Evolutionary conservation across 148 eudicot genomes (phyloP).

Genomic region (Linanthus parryae): DNA sequence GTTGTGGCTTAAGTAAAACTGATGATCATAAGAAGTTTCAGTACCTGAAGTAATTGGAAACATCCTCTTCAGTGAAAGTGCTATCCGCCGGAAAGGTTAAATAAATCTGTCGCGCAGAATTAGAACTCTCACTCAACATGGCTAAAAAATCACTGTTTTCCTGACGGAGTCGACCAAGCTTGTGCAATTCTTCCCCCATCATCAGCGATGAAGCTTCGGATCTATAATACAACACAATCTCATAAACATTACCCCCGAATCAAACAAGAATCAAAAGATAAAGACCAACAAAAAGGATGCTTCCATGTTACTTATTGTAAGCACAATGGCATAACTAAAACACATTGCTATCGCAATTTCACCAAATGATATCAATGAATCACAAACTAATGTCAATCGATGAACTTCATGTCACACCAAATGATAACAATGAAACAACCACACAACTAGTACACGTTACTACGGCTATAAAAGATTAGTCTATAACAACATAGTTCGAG

Average conservation of each 20-base stretch:
- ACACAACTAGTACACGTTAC: too few species aligned
- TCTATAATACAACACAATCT: constrained; percentile 39
- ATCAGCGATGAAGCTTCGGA: constrained; percentile 65
- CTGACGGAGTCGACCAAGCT: constrained; percentile 39
- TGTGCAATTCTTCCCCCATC: constrained; percentile 69
- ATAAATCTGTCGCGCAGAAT: constrained; percentile 74
- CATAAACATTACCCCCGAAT: constrained; percentile 3
- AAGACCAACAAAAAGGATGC: too few species aligned
- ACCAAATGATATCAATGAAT: too few species aligned
- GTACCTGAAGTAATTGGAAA: constrained; percentile 79
- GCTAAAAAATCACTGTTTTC: constrained; percentile 58
- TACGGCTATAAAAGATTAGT: too few species aligned
- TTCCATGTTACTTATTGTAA: too few species aligned
- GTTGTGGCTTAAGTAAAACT: not conserved
- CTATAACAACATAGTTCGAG: too few species aligned
- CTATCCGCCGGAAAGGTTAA: constrained; percentile 97
- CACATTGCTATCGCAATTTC: too few species aligned
- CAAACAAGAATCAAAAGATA: too few species aligned
- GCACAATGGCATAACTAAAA: too few species aligned
- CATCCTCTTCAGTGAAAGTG: constrained; percentile 91
- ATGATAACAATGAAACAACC: too few species aligned
- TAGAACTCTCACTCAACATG: constrained; percentile 32
- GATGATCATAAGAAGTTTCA: not conserved
- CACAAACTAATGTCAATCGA: too few species aligned
- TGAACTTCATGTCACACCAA: too few species aligned